A percentile compares a stretch with the other conserved stretches of the same genome.
Evolutionary conservation across 805 yeast species (phyloP).

Genomic region (Kodamaea leandrae): DNA sequence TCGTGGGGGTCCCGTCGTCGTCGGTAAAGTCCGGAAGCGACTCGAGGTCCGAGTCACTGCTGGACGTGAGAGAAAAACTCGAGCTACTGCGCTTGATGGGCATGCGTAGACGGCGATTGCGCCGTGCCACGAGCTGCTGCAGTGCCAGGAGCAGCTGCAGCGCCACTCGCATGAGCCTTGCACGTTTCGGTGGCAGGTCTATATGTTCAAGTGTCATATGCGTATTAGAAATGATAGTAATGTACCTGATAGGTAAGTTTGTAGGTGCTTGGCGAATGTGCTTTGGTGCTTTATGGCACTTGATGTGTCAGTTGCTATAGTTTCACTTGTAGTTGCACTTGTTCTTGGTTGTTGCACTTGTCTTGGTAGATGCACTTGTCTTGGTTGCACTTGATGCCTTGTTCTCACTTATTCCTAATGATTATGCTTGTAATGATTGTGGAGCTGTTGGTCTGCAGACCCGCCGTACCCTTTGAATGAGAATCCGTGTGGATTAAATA

Average conservation of each 20-base stretch:
- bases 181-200: slow-evolving; percentile 10
- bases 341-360: neutral
- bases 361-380: neutral
- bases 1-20: slow-evolving; percentile 24
- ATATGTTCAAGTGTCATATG: no score
- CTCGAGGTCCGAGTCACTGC: slow-evolving; percentile 32
- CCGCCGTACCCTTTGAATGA: neutral
- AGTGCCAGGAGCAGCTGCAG: slow-evolving; percentile 10
- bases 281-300: no score
- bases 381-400: neutral
- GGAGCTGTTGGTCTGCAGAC: neutral
- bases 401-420: no score
- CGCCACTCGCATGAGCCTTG: slow-evolving; percentile 4
- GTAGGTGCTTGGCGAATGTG: no score
- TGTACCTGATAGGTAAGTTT: no score
- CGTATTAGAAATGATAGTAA: no score
- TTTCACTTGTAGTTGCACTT: neutral
- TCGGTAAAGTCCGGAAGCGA: slow-evolving; percentile 38
- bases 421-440: no score
- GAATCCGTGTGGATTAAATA: slow-evolving; percentile 1
- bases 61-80: slow-evolving; percentile 8
- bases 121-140: slow-evolving; percentile 9
- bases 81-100: slow-evolving; percentile 7
- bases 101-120: slow-evolving; percentile 6
- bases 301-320: no score